A percentile compares a stretch with the other conserved stretches of the same genome.
phyloP scores from a whole-genome alignment of 2,329 filamentous ascomycete genomes.

The Zymoseptoria passerinii region DNA sequence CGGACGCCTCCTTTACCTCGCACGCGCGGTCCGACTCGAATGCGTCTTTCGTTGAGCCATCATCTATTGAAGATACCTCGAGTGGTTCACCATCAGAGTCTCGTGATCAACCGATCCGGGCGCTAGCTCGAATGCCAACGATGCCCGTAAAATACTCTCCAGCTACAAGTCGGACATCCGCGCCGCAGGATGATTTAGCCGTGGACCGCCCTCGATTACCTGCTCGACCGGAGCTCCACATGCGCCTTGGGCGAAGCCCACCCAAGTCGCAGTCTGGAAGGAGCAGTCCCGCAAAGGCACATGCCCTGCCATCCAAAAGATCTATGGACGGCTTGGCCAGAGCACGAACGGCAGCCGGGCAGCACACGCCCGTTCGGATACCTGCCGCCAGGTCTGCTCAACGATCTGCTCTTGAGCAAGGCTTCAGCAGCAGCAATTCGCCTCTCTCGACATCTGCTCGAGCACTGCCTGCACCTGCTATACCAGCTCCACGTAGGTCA shows the following conservation, averaged over 20 bases:
- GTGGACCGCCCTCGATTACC: constrained; percentile 27
- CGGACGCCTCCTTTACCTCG: constrained; percentile 19
- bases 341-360: constrained; percentile 12
- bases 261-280: constrained; percentile 21
- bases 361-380: constrained; percentile 15
- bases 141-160: constrained; percentile 22
- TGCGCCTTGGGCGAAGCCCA: constrained; percentile 20
- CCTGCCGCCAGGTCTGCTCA: constrained; percentile 19
- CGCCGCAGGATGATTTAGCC: constrained; percentile 14
- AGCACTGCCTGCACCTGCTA: constrained; percentile 22
- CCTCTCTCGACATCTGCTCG: constrained; percentile 4
- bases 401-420: constrained; percentile 22
- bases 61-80: constrained; percentile 12
- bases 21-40: constrained; percentile 21
- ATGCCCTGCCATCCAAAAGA: constrained; percentile 17
- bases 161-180: background rate
- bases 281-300: constrained; percentile 22
- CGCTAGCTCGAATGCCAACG: constrained; percentile 13
- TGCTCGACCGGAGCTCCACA: constrained; percentile 26
- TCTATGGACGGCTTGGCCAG: constrained; percentile 17
- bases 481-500: constrained; percentile 29
- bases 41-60: constrained; percentile 24
- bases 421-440: constrained; percentile 19
- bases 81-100: background rate
- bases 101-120: constrained; percentile 15